Evolutionary conservation across 768 basidiomycete genomes (phyloP), one percentile per base, ranked within the genome.

Genomic region (Boletus huronensis): DNA sequence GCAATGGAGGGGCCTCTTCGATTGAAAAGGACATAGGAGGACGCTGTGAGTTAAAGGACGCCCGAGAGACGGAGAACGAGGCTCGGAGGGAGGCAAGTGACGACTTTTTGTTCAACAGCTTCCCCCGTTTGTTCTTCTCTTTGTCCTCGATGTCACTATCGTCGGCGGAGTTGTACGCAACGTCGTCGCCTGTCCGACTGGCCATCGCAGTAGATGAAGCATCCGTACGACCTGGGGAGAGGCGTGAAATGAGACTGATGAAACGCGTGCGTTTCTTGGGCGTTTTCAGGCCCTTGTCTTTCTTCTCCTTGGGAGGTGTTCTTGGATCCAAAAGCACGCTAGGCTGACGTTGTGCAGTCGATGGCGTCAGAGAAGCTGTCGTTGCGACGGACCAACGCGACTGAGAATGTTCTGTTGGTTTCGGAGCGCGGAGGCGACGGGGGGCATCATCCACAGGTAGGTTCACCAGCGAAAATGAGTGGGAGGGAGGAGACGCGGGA

Each of bases 231-330:
- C 68, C 58, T 0, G 69, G 70, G 1, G 70, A 72, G 3, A 70
- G 26, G 4, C 66, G 69, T 0, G 69, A 70, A 9, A 70, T 69
- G 39, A 70, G 64, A 42, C 62, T 69, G 34, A 72, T 66, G 48
- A 70, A 70, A 11, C 70, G 70, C 0, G 66, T n/a, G 6, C 69
- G 69, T 41, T 70, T 72, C 41, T 58, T 64, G 11, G 69, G 68
- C 0, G 62, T 59, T 48, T 70, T 72, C 9, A 58, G 5, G 5
- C 31, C 6, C 52, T 70, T 69, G 23, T 50, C 48, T 21, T 60
- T 70, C 36, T 63, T 70, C 1, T 47, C 48, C 39, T 50, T 62
- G 14, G 60, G 50, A 0, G 62, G 49, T 0, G 54, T 51, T 32
- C 50, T 66, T 3, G 59, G 55, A n/a, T 35, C 43, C n/a, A 59